Evolutionary conservation across 139 green algal genomes (phyloP).

Genomic region (Coelastrella sp.): DNA sequence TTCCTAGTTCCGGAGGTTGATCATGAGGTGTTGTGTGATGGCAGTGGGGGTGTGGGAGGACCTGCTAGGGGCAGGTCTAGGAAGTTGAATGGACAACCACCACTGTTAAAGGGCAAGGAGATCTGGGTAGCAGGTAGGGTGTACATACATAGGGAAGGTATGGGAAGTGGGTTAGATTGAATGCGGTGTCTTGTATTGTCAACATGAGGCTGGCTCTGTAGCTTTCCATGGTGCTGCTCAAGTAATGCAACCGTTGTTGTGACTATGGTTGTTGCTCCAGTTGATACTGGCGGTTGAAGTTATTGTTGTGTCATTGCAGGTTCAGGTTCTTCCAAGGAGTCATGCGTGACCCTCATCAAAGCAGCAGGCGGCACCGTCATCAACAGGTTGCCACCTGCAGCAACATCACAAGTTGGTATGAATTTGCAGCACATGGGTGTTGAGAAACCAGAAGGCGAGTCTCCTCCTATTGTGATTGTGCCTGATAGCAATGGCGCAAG

Average conservation of each 20-base stretch:
- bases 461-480: neutral
- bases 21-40: slow-evolving; percentile 42
- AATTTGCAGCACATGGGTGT: neutral
- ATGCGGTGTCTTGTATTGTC: neutral
- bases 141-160: neutral
- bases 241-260: neutral
- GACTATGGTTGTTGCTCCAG: neutral
- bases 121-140: slow-evolving; percentile 37
- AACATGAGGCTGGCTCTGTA: too few relatives aligned
- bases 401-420: neutral
- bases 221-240: neutral
- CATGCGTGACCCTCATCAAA: slow-evolving; percentile 16
- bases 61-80: slow-evolving; percentile 8
- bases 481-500: neutral
- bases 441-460: too few relatives aligned
- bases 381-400: neutral
- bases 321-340: slow-evolving; percentile 23
- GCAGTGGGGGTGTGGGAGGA: slow-evolving; percentile 12
- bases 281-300: too few relatives aligned
- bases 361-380: slow-evolving; percentile 5
- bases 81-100: neutral
- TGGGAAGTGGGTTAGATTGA: neutral
- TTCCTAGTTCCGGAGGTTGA: neutral
- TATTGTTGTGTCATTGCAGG: neutral
- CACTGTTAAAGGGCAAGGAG: slow-evolving; percentile 33